Evolutionary conservation across 805 yeast genomes (phyloP), one percentile per base, ranked within the genome.

Genomic region (Metschnikowia matae): DNA sequence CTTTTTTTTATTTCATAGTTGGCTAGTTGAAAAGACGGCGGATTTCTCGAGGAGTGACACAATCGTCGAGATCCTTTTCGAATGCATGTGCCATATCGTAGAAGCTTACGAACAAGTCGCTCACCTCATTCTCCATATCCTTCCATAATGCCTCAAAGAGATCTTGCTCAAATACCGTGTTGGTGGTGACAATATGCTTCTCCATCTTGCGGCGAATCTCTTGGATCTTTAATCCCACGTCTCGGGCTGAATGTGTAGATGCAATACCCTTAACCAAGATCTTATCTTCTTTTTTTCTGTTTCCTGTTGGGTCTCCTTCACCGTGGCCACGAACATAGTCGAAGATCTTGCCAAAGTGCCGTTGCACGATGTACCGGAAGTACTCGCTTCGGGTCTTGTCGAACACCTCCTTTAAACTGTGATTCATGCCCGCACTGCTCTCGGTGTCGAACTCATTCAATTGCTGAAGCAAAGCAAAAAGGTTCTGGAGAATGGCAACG

Each of bases 281-380:
- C 63, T 76, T 78, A 58, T 81, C 83, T 56, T 83, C 85, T 10
- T 85, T 84, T 54, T 82, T 85, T 54, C 85, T 79, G 57, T 74
- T 79, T 1, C 83, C 73, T 52, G 76, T 75, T 17, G 75, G 67
- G 23, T 67, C 74, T 3, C 72, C 63, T 11, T 83, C 63, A 2
- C 78, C 74, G 51, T 84, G 85, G 39, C 83, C 80, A 34, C 84
- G 87, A 2, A 89, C 79, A 62, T 87, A 85, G 26, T 80, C 82
- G 14, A 81, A 69, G 45, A 90, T 59, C 59, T 85, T 85, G 0
- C 94, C 92, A 59, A 89, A 74, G 21, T 82, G 74, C 42, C 83
- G 74, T 49, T 61, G 60, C 21, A 71, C 53, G 14, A 68, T 55
- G 54, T 62, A 64, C 45, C 64, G 65, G 61, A 71, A 70, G 52